Percentiles rank a stretch among this genome's conserved stretches.
Conservation (phyloP, 495 filamentous ascomycete genomes). For the Aspergillus coremiiformis region DNA sequence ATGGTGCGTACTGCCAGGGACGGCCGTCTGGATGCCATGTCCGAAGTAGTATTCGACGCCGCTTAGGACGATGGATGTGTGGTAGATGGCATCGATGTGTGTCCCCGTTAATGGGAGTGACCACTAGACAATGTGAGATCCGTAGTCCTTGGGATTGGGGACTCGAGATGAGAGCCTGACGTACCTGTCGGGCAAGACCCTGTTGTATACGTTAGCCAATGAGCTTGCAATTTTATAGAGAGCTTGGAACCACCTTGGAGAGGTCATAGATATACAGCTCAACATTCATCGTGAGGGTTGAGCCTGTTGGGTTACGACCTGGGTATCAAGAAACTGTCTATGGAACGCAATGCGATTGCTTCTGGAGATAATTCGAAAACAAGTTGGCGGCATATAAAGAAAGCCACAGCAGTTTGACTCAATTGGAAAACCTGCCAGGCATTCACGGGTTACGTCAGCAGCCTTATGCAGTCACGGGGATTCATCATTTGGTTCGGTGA, state of each 20-base stretch:
- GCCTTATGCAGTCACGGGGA: constrained; percentile 5
- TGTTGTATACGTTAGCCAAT: constrained; percentile 16
- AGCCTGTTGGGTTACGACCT: neutral
- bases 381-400: neutral
- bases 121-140: constrained; percentile 31
- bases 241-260: constrained; percentile 49
- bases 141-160: neutral
- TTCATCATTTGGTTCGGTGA: constrained; percentile 12
- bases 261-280: constrained; percentile 92
- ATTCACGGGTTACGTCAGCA: constrained; percentile 36
- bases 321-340: too few species aligned
- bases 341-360: neutral
- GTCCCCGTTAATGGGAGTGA: constrained; percentile 50
- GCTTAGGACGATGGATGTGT: constrained; percentile 78
- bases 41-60: constrained; percentile 73
- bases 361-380: constrained; percentile 5
- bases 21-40: constrained; percentile 69
- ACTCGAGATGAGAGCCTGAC: constrained; percentile 4
- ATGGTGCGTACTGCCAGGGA: constrained; percentile 75
- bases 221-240: neutral
- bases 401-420: neutral
- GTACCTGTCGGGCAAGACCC: constrained; percentile 44
- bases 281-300: constrained; percentile 60
- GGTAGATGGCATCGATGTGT: constrained; percentile 84
- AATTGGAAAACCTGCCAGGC: constrained; percentile 16